phyloP scores from a whole-genome alignment of 108 stramenopile species.

The Cylindrotheca fusiformis region DNA sequence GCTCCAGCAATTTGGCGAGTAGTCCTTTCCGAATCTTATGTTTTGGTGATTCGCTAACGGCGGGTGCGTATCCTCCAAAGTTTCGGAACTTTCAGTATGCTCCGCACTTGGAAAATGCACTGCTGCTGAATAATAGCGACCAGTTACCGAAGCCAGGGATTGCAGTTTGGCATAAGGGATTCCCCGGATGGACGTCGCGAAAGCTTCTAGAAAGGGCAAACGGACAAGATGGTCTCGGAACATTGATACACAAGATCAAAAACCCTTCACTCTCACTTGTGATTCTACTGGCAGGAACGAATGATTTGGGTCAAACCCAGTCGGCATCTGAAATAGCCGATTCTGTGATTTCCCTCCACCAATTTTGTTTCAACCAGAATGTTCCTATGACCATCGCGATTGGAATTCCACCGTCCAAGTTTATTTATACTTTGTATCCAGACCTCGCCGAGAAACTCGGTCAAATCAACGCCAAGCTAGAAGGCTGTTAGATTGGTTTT shows the following conservation, averaged over 20 bases:
- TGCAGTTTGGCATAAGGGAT: not conserved
- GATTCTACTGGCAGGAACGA: slow-evolving; percentile 71
- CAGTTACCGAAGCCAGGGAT: not conserved
- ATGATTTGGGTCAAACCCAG: slow-evolving; percentile 56
- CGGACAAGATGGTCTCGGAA: slow-evolving; percentile 34
- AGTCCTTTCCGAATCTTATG: slow-evolving; percentile 46
- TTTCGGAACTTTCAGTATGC: slow-evolving; percentile 55
- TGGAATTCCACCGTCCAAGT: slow-evolving; percentile 65
- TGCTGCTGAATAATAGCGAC: slow-evolving; percentile 10
- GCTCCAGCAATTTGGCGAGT: not conserved
- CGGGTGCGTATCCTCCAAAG: slow-evolving; percentile 54
- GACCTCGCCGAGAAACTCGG: slow-evolving; percentile 20
- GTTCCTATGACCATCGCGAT: slow-evolving; percentile 52
- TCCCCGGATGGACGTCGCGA: slow-evolving; percentile 69
- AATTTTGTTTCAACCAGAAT: slow-evolving; percentile 3
- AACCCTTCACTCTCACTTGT: slow-evolving; percentile 46
- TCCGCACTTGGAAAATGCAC: slow-evolving; percentile 50
- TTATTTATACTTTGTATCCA: slow-evolving; percentile 35
- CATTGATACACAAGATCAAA: slow-evolving; percentile 27
- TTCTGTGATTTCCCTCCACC: slow-evolving; percentile 26
- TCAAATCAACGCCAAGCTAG: too few species aligned
- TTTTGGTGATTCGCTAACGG: slow-evolving; percentile 79
- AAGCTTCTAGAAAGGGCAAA: slow-evolving; percentile 46
- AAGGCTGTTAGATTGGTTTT: not conserved
- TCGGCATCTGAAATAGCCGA: slow-evolving; percentile 30